Evolutionary conservation across 768 basidiomycete genomes (phyloP).

Genomic region (Boletus rex-veris): DNA sequence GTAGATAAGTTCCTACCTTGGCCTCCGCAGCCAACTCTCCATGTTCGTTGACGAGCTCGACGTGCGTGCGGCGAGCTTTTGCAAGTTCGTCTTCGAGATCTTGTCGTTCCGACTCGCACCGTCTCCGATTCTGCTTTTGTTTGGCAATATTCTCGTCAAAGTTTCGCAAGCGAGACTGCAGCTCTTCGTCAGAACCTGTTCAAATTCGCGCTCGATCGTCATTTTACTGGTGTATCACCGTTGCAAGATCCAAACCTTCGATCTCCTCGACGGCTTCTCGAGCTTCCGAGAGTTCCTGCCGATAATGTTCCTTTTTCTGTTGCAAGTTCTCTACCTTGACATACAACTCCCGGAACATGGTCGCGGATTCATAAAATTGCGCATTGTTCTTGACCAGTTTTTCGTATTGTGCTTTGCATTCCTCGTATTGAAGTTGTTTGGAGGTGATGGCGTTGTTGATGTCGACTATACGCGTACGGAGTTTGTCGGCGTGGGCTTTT

Average conservation of each 20-base stretch:
- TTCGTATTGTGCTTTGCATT: slow-evolving; percentile 63
- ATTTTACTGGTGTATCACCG: too few relatives aligned
- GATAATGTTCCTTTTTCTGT: slow-evolving; percentile 56
- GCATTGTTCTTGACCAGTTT: slow-evolving; percentile 63
- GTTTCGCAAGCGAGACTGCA: slow-evolving; percentile 52
- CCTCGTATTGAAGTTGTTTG: slow-evolving; percentile 74
- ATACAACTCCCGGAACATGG: slow-evolving; percentile 84
- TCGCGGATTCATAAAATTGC: slow-evolving; percentile 78
- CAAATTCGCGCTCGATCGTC: background rate
- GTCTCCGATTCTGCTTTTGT: slow-evolving; percentile 46
- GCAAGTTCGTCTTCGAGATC: slow-evolving; percentile 61
- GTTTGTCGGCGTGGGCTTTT: slow-evolving; percentile 84
- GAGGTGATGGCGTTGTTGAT: slow-evolving; percentile 57
- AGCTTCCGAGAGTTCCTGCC: slow-evolving; percentile 59
- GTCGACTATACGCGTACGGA: slow-evolving; percentile 61
- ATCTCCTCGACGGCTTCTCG: slow-evolving; percentile 65
- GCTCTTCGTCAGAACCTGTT: slow-evolving; percentile 70
- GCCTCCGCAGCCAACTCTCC: slow-evolving; percentile 73
- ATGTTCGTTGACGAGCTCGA: slow-evolving; percentile 53
- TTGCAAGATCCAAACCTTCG: slow-evolving; percentile 39
- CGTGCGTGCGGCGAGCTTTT: slow-evolving; percentile 48
- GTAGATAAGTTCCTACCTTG: slow-evolving; percentile 43
- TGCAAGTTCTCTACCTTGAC: slow-evolving; percentile 62
- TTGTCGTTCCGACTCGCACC: slow-evolving; percentile 50
- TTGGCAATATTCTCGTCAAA: slow-evolving; percentile 55